A percentile compares a stretch with the other conserved stretches of the same genome.
phyloP scores from a whole-genome alignment of 2,329 filamentous ascomycete genomes.

The Penicillium sp. region DNA sequence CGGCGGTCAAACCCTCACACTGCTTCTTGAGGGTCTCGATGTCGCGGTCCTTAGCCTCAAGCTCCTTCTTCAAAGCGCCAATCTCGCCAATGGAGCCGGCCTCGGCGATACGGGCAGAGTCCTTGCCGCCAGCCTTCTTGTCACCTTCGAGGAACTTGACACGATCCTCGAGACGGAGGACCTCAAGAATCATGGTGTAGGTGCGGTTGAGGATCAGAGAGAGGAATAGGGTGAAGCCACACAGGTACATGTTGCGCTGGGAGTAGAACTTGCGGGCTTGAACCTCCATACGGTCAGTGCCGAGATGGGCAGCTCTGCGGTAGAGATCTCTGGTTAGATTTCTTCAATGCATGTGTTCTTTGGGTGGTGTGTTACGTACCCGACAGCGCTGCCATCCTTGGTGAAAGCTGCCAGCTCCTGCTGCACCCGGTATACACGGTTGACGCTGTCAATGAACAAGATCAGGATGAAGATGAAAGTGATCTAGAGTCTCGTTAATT shows the following conservation, averaged over 20 bases:
- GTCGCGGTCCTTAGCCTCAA: constrained; percentile 74
- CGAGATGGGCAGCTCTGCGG: constrained; percentile 67
- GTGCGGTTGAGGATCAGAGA: constrained; percentile 97
- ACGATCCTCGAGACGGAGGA: constrained; percentile 88
- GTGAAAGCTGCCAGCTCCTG: constrained; percentile 73
- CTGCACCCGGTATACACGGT: constrained; percentile 94
- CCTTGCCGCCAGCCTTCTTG: constrained; percentile 59
- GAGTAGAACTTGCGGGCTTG: constrained; percentile 99
- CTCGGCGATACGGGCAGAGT: constrained; percentile 68
- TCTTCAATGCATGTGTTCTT: neutral
- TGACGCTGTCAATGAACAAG: constrained; percentile 94
- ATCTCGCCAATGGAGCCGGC: constrained; percentile 71
- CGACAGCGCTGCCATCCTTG: constrained; percentile 56
- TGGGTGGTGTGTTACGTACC: constrained; percentile 43
- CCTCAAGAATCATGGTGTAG: constrained; percentile 94
- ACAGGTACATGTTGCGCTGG: constrained; percentile 99
- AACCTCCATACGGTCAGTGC: constrained; percentile 94
- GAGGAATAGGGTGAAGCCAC: constrained; percentile 97
- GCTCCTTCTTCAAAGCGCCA: constrained; percentile 70
- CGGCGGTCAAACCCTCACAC: constrained; percentile 73
- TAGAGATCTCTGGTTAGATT: constrained; percentile 20
- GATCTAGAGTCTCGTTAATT: constrained; percentile 55
- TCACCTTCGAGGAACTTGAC: constrained; percentile 77
- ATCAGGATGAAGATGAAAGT: constrained; percentile 99
- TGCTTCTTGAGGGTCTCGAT: constrained; percentile 91